Percentiles rank a stretch among this genome's conserved stretches.
Evolutionary conservation across 306 rosid species (phyloP).

Genomic region (Cucurbita pepo): DNA sequence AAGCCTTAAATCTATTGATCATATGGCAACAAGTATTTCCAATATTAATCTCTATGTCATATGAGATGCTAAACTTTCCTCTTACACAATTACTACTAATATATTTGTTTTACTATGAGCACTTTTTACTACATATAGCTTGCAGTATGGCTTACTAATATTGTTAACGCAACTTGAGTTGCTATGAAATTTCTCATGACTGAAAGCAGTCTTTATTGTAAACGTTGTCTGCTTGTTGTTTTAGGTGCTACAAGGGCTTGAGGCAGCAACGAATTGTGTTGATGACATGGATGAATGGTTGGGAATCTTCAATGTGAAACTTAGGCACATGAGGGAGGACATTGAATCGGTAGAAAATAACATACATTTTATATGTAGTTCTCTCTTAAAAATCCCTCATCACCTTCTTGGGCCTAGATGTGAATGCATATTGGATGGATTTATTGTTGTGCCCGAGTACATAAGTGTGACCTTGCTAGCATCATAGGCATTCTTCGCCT

Average conservation of each 20-base stretch:
- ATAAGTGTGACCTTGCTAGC: background rate
- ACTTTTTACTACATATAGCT: background rate
- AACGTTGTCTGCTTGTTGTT: background rate
- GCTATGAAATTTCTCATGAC: background rate
- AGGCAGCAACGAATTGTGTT: conserved; percentile 62
- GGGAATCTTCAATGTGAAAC: conserved; percentile 85
- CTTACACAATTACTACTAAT: background rate
- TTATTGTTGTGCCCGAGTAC: background rate
- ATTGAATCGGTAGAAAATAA: conserved; percentile 62
- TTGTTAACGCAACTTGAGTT: background rate
- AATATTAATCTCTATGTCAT: background rate
- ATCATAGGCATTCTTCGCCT: background rate
- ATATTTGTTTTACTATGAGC: background rate
- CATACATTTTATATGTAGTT: conserved; percentile 2
- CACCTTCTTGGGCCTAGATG: conserved; percentile 9
- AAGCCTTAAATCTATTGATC: background rate
- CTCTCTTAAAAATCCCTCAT: conserved; percentile 9
- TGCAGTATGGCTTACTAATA: background rate
- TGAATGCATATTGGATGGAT: conserved; percentile 5
- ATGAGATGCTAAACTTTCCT: background rate
- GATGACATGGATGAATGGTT: conserved; percentile 97
- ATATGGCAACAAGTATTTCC: background rate
- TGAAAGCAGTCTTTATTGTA: background rate
- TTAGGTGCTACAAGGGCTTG: conserved; percentile 77
- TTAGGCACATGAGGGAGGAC: conserved; percentile 99